Evolutionary conservation across 306 rosid species (phyloP).

Genomic region (Ormosia emarginata): DNA sequence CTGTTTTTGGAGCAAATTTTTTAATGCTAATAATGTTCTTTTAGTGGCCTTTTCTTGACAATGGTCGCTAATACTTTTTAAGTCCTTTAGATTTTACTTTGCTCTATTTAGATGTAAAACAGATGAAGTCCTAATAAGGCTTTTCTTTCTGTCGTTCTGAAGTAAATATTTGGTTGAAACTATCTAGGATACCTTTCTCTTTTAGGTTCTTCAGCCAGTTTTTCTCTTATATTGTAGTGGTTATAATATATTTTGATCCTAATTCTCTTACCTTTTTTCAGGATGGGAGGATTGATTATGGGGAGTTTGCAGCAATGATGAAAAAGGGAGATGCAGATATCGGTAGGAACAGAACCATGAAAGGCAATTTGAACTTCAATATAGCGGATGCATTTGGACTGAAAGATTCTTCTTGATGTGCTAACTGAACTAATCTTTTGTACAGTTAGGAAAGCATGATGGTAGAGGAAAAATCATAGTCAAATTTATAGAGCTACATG

Average conservation of each 20-base stretch:
- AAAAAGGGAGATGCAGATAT: constrained; percentile 53
- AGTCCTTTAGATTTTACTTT: no score
- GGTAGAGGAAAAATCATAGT: constrained; percentile 23
- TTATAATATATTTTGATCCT: background rate
- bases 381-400: constrained; percentile 76
- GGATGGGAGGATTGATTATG: constrained; percentile 91
- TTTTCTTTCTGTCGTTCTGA: no score
- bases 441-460: constrained; percentile 32
- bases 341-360: constrained; percentile 66
- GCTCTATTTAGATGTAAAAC: no score
- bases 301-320: constrained; percentile 92
- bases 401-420: constrained; percentile 40
- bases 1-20: no score
- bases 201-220: background rate
- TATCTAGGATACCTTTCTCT: no score
- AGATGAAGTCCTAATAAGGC: no score
- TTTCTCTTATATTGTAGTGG: background rate
- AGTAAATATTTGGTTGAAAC: no score
- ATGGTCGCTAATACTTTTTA: no score
- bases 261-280: constrained; percentile 9
- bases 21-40: no score
- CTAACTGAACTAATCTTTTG: constrained; percentile 29
- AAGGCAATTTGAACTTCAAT: constrained; percentile 66
- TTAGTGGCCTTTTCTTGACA: no score
- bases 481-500: constrained; percentile 5